phyloP scores from a whole-genome alignment of 805 yeast genomes.

The Wickerhamia fluorescens region DNA sequence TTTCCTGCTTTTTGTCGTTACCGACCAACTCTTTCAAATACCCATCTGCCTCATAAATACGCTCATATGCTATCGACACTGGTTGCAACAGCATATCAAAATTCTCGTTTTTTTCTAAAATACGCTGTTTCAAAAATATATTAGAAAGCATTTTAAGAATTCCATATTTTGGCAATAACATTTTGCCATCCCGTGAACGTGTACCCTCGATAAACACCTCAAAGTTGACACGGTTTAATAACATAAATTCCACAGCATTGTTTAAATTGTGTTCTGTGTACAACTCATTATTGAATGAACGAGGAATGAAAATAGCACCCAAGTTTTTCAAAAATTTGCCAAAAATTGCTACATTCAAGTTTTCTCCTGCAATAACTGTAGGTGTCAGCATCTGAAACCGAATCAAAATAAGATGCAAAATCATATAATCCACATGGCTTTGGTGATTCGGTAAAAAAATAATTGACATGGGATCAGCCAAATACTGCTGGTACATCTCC shows the following conservation, averaged over 20 bases:
- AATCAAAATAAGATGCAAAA: slow-evolving; percentile 46
- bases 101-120: slow-evolving; percentile 7
- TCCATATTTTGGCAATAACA: slow-evolving; percentile 56
- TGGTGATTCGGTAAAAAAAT: slow-evolving; percentile 55
- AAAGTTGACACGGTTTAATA: slow-evolving; percentile 41
- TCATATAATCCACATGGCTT: slow-evolving; percentile 55
- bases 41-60: slow-evolving; percentile 49
- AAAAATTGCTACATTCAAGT: slow-evolving; percentile 51
- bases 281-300: slow-evolving; percentile 37
- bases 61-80: slow-evolving; percentile 52
- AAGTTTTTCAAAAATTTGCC: slow-evolving; percentile 42
- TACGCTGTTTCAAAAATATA: slow-evolving; percentile 35
- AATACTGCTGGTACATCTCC: slow-evolving; percentile 22
- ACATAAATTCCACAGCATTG: slow-evolving; percentile 42
- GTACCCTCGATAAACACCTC: slow-evolving; percentile 66
- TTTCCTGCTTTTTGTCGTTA: slow-evolving; percentile 48
- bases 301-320: slow-evolving; percentile 54
- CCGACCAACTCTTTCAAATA: slow-evolving; percentile 53
- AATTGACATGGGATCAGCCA: slow-evolving; percentile 36
- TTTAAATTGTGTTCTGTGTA: slow-evolving; percentile 42
- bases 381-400: slow-evolving; percentile 50
- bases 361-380: slow-evolving; percentile 59
- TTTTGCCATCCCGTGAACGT: slow-evolving; percentile 58
- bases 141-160: slow-evolving; percentile 47
- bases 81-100: slow-evolving; percentile 42